Evolutionary conservation across 2,329 filamentous ascomycete genomes (phyloP), one percentile per base, ranked within the genome.

Genomic region (Xylaria hypoxylon): DNA sequence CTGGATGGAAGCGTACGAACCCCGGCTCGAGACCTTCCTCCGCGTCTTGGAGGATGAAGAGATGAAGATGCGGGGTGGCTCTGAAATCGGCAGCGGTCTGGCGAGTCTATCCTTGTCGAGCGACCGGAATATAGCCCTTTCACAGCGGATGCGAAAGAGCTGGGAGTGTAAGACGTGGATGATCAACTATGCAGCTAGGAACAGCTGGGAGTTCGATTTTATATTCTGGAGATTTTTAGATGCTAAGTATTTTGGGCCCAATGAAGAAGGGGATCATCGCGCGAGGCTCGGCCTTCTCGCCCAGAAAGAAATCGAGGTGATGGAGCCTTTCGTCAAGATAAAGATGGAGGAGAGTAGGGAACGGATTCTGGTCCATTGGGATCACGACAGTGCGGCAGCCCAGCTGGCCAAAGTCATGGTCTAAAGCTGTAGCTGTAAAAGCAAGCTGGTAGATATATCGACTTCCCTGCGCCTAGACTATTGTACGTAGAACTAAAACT

Each of bases 171-270:
- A 73, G 11, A 63, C 70, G 2, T 79, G 77, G 68, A 74, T 73
- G 73, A 52, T 80, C 15, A 76, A 73, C 59, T 80, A 79, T 52
- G 79, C 75, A 6, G 76, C 74, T 2, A 75, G 75, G 52, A 78
- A 76, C 53, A 79, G 76, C 65, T 80, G 77, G 77, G 77, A 75
- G 0, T n/a, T n/a, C n/a, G n/a, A n/a, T n/a, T n/a, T n/a, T n/a
- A n/a, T n/a, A n/a, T n/a, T n/a, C n/a, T n/a, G n/a, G n/a, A n/a
- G n/a, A n/a, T n/a, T n/a, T n/a, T n/a, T n/a, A n/a, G n/a, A 80
- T 63, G 64, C 75, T 62, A 71, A 64, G 5, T 79, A 76, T 62
- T 80, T 79, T 62, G 78, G 78, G 48, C 52, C 58, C 26, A 63
- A 63, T 51, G 60, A 63, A 56, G 59, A 50, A 56, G 59, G 42